These are phyloP conservation scores for Westerdykella sp. DNA, from an alignment of 2,329 filamentous ascomycete species.

Conservation along the genomic window DNA sequence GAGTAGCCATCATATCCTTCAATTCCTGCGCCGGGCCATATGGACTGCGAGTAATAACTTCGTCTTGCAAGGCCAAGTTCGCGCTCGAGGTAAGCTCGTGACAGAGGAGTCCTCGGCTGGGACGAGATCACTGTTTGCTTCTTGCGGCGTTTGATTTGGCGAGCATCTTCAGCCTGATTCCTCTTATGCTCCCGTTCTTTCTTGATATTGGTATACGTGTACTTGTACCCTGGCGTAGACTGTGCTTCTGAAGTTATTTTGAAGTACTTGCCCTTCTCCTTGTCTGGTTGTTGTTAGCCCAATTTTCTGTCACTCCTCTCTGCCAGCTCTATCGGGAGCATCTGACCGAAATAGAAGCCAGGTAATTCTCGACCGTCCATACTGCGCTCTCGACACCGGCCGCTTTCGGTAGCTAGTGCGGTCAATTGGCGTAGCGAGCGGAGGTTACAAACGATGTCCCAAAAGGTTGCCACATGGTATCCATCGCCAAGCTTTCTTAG, in stretches of 20 bases:
- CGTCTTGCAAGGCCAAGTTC: constrained; percentile 22
- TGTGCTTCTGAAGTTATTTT: constrained; percentile 30
- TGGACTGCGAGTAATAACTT: constrained; percentile 13
- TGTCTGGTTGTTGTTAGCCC: constrained; percentile 22
- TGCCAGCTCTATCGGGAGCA: background rate
- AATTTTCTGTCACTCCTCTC: background rate
- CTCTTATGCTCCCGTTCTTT: constrained; percentile 27
- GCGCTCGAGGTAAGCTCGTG: constrained; percentile 17
- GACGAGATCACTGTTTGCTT: constrained; percentile 22
- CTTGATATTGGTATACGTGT: constrained; percentile 38
- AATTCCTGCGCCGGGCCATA: constrained; percentile 23
- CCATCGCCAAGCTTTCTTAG: too few relatives aligned
- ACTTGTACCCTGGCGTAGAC: constrained; percentile 32
- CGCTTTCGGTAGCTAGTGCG: background rate
- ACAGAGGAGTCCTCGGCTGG: constrained; percentile 11
- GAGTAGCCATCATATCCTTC: constrained; percentile 3
- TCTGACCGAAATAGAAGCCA: constrained; percentile 43
- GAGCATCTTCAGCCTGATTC: constrained; percentile 6
- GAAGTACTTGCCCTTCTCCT: constrained; percentile 47
- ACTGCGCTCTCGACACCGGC: constrained; percentile 3
- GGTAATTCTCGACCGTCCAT: constrained; percentile 42
- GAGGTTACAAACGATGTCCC: background rate
- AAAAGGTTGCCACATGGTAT: background rate
- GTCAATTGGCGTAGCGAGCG: background rate
- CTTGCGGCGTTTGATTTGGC: constrained; percentile 8